Evolutionary conservation across 2,329 filamentous ascomycete species (phyloP).

Genomic region (Penicillium thymicola): DNA sequence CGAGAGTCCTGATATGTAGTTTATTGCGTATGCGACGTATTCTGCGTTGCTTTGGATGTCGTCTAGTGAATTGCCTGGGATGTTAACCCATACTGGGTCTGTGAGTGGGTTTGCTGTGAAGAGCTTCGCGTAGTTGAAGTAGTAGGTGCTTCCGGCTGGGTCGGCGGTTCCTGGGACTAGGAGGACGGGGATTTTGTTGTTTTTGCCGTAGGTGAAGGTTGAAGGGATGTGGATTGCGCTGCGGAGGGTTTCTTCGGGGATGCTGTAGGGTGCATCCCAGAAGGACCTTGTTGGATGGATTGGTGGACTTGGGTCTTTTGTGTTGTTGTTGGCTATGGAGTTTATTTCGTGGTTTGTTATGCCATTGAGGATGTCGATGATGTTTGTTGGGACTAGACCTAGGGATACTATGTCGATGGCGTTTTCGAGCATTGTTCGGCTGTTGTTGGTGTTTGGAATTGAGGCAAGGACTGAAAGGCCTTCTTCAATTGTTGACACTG

Average conservation of each 20-base stretch:
- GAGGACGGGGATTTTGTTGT: neutral
- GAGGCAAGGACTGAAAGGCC: neutral
- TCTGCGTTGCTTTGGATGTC: conserved; percentile 11
- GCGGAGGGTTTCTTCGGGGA: conserved; percentile 2
- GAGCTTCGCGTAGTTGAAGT: conserved; percentile 6
- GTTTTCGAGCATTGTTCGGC: neutral
- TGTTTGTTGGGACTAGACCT: neutral
- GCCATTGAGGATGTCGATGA: neutral
- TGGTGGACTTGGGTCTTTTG: neutral
- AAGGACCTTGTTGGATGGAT: conserved; percentile 4
- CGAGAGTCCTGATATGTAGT: neutral
- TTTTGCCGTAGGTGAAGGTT: neutral
- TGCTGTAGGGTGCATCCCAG: conserved; percentile 5
- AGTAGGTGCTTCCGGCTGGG: conserved; percentile 5
- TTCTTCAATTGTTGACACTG: neutral
- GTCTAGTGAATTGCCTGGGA: conserved; percentile 1
- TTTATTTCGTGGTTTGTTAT: conserved; percentile 5
- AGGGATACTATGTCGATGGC: conserved; percentile 1
- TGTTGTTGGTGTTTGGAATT: neutral
- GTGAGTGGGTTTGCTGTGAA: neutral
- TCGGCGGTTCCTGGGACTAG: conserved; percentile 5
- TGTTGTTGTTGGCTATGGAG: conserved; percentile 7
- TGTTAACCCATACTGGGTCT: conserved; percentile 9
- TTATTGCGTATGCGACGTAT: conserved; percentile 11
- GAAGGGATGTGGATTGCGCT: conserved; percentile 5